These are phyloP conservation scores for Trypanosoma cruzi DNA, from an alignment of 208 protist genomes.

Conservation along the genomic window DNA sequence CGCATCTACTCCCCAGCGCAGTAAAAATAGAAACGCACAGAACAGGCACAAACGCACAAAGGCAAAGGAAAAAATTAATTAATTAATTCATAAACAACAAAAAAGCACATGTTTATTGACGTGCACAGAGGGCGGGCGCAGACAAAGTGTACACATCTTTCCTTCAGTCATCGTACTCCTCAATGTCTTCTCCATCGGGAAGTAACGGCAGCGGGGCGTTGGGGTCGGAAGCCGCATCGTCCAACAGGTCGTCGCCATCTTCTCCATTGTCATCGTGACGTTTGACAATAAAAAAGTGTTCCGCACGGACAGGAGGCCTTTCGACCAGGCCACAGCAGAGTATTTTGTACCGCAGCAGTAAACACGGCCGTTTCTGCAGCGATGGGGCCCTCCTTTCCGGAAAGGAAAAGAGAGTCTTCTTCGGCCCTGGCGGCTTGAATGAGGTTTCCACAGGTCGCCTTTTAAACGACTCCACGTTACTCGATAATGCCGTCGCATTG, in stretches of 20 bases:
- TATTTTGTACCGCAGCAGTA: constrained; percentile 34
- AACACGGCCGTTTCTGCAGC: constrained; percentile 30
- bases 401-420: constrained; percentile 28
- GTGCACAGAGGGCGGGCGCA: background rate
- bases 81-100: background rate
- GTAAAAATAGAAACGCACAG: background rate
- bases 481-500: background rate
- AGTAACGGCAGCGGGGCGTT: constrained; percentile 23
- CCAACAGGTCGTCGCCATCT: constrained; percentile 6
- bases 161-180: constrained; percentile 52
- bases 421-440: constrained; percentile 13
- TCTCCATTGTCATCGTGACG: constrained; percentile 9
- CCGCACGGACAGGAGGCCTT: constrained; percentile 23
- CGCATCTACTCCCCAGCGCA: too few relatives aligned
- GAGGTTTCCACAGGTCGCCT: background rate
- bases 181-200: constrained; percentile 49
- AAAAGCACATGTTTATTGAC: background rate
- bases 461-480: background rate
- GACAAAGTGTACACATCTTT: background rate
- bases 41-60: background rate
- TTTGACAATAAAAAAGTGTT: constrained; percentile 20
- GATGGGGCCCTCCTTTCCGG: background rate
- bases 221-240: background rate
- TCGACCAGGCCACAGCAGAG: constrained; percentile 28
- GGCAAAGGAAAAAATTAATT: too few relatives aligned